These are phyloP conservation scores for Solanum sejunctum DNA, from an alignment of 257 asterid species.

Conservation along the genomic window DNA sequence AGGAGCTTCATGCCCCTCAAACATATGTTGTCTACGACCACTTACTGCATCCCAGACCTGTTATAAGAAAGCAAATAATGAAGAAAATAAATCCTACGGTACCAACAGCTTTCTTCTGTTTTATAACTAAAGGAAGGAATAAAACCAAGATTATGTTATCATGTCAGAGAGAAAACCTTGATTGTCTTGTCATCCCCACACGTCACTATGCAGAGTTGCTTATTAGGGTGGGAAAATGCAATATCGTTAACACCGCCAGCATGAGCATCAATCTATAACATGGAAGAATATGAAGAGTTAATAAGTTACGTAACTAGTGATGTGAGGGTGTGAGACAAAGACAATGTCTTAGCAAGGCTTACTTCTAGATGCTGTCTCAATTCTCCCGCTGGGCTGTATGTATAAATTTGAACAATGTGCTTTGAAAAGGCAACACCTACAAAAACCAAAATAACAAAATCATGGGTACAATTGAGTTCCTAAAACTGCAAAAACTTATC, in stretches of 20 bases:
- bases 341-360: conserved; percentile 2
- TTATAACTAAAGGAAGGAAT: not conserved
- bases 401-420: conserved; percentile 83
- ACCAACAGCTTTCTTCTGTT: not conserved
- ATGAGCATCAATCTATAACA: conserved; percentile 83
- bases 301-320: not conserved
- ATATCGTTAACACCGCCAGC: conserved; percentile 85
- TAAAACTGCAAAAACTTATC: not conserved
- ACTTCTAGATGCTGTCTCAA: conserved; percentile 85
- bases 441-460: conserved; percentile 11
- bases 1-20: conserved; percentile 94
- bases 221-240: conserved; percentile 88
- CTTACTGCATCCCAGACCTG: conserved; percentile 91
- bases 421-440: conserved; percentile 88
- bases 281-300: not conserved
- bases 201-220: conserved; percentile 82
- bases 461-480: not conserved
- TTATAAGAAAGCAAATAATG: conserved; percentile 3
- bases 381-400: conserved; percentile 74
- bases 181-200: conserved; percentile 94
- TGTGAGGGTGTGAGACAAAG: not conserved
- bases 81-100: not conserved
- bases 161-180: conserved; percentile 29
- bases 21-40: conserved; percentile 62
- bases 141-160: not conserved